These are phyloP conservation scores for Zhuliangozyma blackwelliae DNA, from an alignment of 1,139 yeast species.

Conservation along the genomic window DNA sequence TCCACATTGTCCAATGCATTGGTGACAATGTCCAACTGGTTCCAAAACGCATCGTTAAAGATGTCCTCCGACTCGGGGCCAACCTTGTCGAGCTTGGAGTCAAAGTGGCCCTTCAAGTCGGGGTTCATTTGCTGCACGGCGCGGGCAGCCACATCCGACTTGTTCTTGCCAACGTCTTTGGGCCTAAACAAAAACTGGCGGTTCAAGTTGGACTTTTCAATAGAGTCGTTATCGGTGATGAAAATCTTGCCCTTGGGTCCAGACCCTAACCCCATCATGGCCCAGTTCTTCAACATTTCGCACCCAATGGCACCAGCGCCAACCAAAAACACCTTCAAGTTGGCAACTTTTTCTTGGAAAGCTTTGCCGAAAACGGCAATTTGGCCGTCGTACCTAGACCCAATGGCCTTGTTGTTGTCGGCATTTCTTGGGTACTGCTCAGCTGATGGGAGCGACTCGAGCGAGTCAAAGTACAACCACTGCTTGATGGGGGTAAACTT, in stretches of 20 bases:
- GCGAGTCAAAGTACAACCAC: constrained; percentile 87
- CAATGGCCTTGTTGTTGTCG: constrained; percentile 68
- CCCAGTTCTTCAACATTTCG: constrained; percentile 98
- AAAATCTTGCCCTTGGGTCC: constrained; percentile 83
- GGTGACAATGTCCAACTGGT: constrained; percentile 76
- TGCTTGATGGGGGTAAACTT: constrained; percentile 90
- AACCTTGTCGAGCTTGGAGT: constrained; percentile 77
- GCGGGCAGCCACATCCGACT: constrained; percentile 84
- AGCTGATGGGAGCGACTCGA: constrained; percentile 77
- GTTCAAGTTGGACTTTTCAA: constrained; percentile 91
- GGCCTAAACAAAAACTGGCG: constrained; percentile 95
- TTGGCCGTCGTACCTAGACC: constrained; percentile 86
- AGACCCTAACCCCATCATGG: constrained; percentile 90
- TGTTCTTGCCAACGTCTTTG: constrained; percentile 86
- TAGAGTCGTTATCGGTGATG: constrained; percentile 91
- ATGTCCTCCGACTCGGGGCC: constrained; percentile 89
- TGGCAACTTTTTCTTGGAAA: constrained; percentile 68
- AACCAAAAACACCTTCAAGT: constrained; percentile 80
- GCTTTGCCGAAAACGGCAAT: constrained; percentile 88
- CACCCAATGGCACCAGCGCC: constrained; percentile 99
- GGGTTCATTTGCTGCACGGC: constrained; percentile 88
- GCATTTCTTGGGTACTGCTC: constrained; percentile 58
- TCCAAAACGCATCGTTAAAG: constrained; percentile 88
- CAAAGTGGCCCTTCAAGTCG: constrained; percentile 72
- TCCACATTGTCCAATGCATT: constrained; percentile 97